phyloP scores from a whole-genome alignment of 1,284 basidiomycete genomes.

The Thelephora terrestris region DNA sequence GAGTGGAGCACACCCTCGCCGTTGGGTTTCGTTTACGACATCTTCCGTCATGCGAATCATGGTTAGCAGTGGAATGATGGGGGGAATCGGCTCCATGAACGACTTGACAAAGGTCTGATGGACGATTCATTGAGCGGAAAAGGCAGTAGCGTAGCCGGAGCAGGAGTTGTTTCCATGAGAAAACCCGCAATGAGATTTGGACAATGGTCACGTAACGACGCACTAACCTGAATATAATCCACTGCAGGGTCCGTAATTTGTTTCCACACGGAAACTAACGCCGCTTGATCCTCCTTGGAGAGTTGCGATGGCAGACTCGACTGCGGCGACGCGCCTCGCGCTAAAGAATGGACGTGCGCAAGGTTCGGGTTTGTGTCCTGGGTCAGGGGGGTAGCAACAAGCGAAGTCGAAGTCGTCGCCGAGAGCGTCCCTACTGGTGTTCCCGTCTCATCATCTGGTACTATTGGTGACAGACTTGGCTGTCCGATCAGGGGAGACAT shows the following conservation, averaged over 20 bases:
- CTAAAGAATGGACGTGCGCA: conserved; percentile 5
- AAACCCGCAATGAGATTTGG: conserved; percentile 10
- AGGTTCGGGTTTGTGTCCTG: conserved; percentile 7
- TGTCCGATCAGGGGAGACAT: no score
- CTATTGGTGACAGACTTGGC: no score
- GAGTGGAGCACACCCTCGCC: conserved; percentile 66
- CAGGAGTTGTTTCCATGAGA: background rate
- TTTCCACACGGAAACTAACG: conserved; percentile 69
- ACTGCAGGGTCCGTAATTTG: conserved; percentile 84
- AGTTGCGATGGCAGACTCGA: conserved; percentile 9
- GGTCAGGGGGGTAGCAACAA: conserved; percentile 11
- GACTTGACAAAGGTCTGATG: conserved; percentile 57
- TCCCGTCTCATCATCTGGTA: no score
- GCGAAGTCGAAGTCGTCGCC: conserved; percentile 17
- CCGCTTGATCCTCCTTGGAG: conserved; percentile 48
- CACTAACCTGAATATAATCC: conserved; percentile 64
- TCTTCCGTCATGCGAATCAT: conserved; percentile 85
- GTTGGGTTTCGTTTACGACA: conserved; percentile 62
- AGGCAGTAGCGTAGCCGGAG: background rate
- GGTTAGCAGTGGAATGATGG: conserved; percentile 67
- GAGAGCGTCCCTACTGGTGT: no score
- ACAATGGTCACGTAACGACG: background rate
- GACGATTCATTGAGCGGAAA: background rate
- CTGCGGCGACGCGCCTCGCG: conserved; percentile 6
- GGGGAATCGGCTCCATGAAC: conserved; percentile 58